These are phyloP conservation scores for Neoscytalidium dimidiatum DNA, from an alignment of 2,329 filamentous ascomycete species.

Conservation along the genomic window DNA sequence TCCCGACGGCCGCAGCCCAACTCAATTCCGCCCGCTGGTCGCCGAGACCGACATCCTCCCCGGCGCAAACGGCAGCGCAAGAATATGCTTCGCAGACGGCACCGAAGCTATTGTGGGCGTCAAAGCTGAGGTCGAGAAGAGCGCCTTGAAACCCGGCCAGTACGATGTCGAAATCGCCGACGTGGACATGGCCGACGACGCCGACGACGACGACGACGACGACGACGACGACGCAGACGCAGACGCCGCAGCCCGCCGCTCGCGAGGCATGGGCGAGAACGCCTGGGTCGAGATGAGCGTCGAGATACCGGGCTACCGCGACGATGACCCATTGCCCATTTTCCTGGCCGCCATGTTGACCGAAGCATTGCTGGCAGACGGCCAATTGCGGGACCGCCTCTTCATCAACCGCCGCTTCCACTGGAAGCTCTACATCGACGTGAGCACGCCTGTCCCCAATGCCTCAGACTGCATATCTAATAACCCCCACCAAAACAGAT, in stretches of 20 bases:
- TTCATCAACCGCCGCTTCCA: constrained; percentile 91
- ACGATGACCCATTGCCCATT: constrained; percentile 87
- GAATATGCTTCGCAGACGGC: constrained; percentile 92
- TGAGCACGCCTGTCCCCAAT: constrained; percentile 50
- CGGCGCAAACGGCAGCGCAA: constrained; percentile 85
- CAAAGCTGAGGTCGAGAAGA: constrained; percentile 90
- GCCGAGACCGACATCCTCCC: constrained; percentile 91
- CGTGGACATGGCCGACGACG: constrained; percentile 43
- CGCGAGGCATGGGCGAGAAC: constrained; percentile 53
- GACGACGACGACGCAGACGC: constrained; percentile 36
- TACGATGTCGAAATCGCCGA: constrained; percentile 36
- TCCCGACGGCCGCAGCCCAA: constrained; percentile 78
- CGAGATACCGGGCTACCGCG: constrained; percentile 85
- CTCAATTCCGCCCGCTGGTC: constrained; percentile 85
- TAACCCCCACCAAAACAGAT: constrained; percentile 61
- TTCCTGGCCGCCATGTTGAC: constrained; percentile 86
- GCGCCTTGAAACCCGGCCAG: constrained; percentile 38
- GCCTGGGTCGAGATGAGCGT: constrained; percentile 87
- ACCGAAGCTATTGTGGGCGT: constrained; percentile 95
- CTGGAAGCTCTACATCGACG: constrained; percentile 95
- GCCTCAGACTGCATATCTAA: background rate
- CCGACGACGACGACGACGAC: constrained; percentile 34
- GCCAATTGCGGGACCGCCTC: constrained; percentile 66
- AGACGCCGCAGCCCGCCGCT: constrained; percentile 15
- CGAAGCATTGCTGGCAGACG: constrained; percentile 79